Conservation (phyloP, 2,329 filamentous ascomycete genomes). For the Xylaria sp. region DNA sequence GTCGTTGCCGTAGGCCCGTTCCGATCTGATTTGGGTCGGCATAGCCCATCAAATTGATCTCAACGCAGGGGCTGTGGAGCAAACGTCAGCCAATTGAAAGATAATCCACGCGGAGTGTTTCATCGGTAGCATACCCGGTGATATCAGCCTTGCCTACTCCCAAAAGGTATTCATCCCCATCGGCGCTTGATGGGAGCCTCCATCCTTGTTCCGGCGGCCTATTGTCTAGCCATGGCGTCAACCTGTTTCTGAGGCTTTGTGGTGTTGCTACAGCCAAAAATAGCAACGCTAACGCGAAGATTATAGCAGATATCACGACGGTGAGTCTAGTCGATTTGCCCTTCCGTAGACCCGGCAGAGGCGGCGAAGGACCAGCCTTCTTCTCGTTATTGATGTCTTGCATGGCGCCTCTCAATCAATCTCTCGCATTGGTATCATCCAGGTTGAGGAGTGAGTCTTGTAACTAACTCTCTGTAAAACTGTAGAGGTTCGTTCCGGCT, state of each 20-base stretch:
- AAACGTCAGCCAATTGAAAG: conserved; percentile 6
- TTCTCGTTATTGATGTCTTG: conserved; percentile 24
- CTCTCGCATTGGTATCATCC: conserved; percentile 9
- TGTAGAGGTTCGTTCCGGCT: too few species aligned
- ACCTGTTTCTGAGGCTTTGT: conserved; percentile 13
- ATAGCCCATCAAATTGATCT: conserved; percentile 92
- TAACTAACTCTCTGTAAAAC: too few species aligned
- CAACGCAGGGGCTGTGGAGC: conserved; percentile 74
- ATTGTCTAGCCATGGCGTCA: conserved; percentile 18
- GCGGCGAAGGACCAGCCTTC: conserved; percentile 33
- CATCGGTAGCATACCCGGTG: conserved; percentile 52
- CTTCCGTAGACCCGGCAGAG: conserved; percentile 7
- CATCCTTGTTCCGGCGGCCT: conserved; percentile 4
- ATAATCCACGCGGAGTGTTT: background rate
- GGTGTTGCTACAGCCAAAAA: conserved; percentile 17
- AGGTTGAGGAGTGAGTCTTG: background rate
- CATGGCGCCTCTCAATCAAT: conserved; percentile 19
- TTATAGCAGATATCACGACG: conserved; percentile 1
- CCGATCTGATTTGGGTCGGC: conserved; percentile 86
- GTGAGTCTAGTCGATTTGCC: conserved; percentile 15
- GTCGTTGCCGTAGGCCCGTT: conserved; percentile 83
- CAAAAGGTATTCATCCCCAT: conserved; percentile 58
- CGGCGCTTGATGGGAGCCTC: conserved; percentile 17
- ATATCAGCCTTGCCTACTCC: conserved; percentile 69
- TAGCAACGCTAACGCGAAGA: conserved; percentile 19